Evolutionary conservation across 2,329 filamentous ascomycete species (phyloP), one percentile per base, ranked within the genome.

Genomic region (Hypoxylon sp.): DNA sequence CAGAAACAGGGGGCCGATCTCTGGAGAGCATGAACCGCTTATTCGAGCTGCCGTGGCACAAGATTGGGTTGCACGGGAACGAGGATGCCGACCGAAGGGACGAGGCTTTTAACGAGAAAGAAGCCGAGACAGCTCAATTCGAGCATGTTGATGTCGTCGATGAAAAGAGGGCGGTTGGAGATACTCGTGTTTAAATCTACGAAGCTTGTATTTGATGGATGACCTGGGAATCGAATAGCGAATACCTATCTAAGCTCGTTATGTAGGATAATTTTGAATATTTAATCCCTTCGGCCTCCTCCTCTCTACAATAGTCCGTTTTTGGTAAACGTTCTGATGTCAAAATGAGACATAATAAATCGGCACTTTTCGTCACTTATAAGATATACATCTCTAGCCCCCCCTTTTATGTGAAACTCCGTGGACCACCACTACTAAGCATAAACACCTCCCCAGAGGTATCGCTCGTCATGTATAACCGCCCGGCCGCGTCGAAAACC

Each of bases 11-110:
- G 0, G 91, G 91, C 0, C 81, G 84, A n/a, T 81, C 80, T 51
- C 81, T 91, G 6, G 89, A 91, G 80, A 87, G 83, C 68, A 92
- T 93, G 85, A 90, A 93, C 73, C 81, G 83, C 24, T 81, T 93
- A 67, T 93, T 93, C 73, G 85, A 84, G 52, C 80, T 93, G 50
- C 89, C 89, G 0, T 94, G 91, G 91, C 88, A 91, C 76, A 84
- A 86, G 76, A 93, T 95, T 69, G 91, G 92, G 30, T 79, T 81
- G 0, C 74, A 82, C 69, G 85, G 85, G 0, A 86, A 86, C 73
- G 73, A 73, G 65, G 83, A 86, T 70, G 85, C 85, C 6, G 83
- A 85, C 4, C 71, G 76, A 50, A 78, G 79, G 70, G 84, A 86
- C 36, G 70, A 74, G 44, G 80, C 74, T 0, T 72, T 78, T 30